phyloP scores from a whole-genome alignment of 768 basidiomycete genomes.

The Hypholoma sublateritium region DNA sequence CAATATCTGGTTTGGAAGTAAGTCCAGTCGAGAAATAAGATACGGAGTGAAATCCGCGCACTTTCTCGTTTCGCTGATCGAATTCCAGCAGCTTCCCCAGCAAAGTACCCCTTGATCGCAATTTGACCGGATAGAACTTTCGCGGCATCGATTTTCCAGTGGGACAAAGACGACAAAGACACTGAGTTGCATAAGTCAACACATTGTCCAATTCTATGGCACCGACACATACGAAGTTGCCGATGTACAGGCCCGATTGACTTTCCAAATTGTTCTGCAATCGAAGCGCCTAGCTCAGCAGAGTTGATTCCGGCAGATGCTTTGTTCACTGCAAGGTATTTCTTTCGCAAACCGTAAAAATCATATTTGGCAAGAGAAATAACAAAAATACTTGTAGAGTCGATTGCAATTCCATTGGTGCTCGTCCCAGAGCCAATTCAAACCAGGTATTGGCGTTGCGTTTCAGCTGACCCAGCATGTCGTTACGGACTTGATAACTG shows the following conservation, averaged over 20 bases:
- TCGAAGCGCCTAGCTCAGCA: conserved; percentile 87
- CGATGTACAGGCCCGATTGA: conserved; percentile 76
- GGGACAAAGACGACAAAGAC: conserved; percentile 52
- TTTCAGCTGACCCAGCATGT: conserved; percentile 76
- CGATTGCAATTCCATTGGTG: conserved; percentile 90
- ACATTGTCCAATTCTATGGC: background rate
- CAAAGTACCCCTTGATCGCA: conserved; percentile 87
- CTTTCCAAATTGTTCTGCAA: conserved; percentile 86
- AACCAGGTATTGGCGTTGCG: conserved; percentile 83
- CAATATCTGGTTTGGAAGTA: conserved; percentile 39
- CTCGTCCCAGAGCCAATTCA: conserved; percentile 79
- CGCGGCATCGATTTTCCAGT: conserved; percentile 78
- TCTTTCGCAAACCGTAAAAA: conserved; percentile 43
- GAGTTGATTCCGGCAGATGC: conserved; percentile 67
- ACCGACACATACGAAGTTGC: conserved; percentile 59
- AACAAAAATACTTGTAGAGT: conserved; percentile 72
- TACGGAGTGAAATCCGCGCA: conserved; percentile 24
- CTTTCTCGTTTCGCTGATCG: conserved; percentile 68
- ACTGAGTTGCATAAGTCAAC: conserved; percentile 31
- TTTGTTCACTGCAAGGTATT: conserved; percentile 82
- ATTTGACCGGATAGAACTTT: conserved; percentile 83
- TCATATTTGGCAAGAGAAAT: background rate
- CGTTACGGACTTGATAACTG: conserved; percentile 81
- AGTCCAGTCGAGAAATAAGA: background rate
- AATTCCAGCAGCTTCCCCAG: conserved; percentile 83